Percentiles rank a stretch among this genome's conserved stretches.
Conservation (phyloP, 1,284 basidiomycete species). For the Coniferiporia weirii region DNA sequence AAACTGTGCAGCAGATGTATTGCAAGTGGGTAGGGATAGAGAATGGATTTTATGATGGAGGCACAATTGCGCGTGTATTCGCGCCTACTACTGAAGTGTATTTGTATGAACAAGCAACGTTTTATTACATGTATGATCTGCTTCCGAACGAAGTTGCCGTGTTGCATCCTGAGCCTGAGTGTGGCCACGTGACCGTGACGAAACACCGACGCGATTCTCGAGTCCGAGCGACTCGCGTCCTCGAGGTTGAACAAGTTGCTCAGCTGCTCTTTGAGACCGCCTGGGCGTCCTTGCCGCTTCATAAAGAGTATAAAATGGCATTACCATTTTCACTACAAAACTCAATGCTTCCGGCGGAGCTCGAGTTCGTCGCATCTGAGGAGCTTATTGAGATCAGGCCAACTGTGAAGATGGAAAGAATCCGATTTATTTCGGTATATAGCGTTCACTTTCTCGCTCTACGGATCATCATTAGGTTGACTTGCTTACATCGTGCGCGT, state of each 20-base stretch:
- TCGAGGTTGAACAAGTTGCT: too few relatives aligned
- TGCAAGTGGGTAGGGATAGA: constrained; percentile 24
- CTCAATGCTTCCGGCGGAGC: constrained; percentile 71
- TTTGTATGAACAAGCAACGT: too few relatives aligned
- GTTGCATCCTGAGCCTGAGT: too few relatives aligned
- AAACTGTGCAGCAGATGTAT: constrained; percentile 28
- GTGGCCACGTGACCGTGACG: too few relatives aligned
- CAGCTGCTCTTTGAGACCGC: too few relatives aligned
- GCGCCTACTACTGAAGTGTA: neutral
- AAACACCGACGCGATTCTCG: too few relatives aligned
- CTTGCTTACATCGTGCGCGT: too few relatives aligned
- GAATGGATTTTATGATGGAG: constrained; percentile 25
- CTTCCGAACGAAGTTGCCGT: too few relatives aligned
- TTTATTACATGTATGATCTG: neutral
- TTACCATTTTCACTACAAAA: constrained; percentile 47
- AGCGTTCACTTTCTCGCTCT: too few relatives aligned
- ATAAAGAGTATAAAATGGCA: constrained; percentile 48
- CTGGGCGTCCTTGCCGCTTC: too few relatives aligned
- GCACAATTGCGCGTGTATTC: neutral
- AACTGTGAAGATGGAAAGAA: constrained; percentile 81
- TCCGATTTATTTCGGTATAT: constrained; percentile 80
- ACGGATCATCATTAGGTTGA: too few relatives aligned
- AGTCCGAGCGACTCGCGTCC: neutral
- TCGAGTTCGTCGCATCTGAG: constrained; percentile 82
- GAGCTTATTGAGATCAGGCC: constrained; percentile 80